phyloP scores from a whole-genome alignment of 257 asterid genomes.

The Gynochthodes officinalis region DNA sequence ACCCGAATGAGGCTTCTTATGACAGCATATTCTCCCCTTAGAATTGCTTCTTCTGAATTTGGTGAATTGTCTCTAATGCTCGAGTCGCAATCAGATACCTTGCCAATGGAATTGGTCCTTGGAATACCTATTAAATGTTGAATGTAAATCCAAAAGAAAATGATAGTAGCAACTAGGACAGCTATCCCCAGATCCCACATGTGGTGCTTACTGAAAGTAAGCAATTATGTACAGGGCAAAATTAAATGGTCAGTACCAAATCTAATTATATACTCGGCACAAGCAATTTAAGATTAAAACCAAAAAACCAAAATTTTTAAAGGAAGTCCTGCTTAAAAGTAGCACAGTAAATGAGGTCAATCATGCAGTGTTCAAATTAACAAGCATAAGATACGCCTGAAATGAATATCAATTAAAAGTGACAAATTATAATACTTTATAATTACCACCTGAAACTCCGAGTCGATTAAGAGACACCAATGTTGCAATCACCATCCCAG shows the following conservation, averaged over 20 bases:
- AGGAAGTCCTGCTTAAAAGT: background rate
- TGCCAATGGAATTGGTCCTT: conserved; percentile 76
- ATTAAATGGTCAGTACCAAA: background rate
- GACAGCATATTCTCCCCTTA: conserved; percentile 91
- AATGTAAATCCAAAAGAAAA: background rate
- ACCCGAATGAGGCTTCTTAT: conserved; percentile 96
- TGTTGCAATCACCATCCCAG: conserved; percentile 99
- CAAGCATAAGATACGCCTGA: background rate
- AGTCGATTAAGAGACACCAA: conserved; percentile 79
- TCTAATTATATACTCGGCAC: background rate
- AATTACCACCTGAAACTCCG: conserved; percentile 81
- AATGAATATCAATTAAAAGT: conserved; percentile 9
- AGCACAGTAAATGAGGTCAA: background rate
- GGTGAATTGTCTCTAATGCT: conserved; percentile 55
- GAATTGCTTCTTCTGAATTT: conserved; percentile 81
- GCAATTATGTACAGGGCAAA: background rate
- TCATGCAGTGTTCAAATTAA: background rate
- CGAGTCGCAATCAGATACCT: conserved; percentile 62
- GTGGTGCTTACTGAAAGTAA: background rate
- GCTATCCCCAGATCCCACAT: background rate
- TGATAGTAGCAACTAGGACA: background rate
- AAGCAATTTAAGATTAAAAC: background rate
- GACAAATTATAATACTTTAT: conserved; percentile 14
- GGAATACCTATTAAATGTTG: conserved; percentile 55
- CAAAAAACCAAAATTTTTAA: background rate